These are phyloP conservation scores for Pulveroboletus ravenelii DNA, from an alignment of 768 basidiomycete genomes.

Conservation along the genomic window DNA sequence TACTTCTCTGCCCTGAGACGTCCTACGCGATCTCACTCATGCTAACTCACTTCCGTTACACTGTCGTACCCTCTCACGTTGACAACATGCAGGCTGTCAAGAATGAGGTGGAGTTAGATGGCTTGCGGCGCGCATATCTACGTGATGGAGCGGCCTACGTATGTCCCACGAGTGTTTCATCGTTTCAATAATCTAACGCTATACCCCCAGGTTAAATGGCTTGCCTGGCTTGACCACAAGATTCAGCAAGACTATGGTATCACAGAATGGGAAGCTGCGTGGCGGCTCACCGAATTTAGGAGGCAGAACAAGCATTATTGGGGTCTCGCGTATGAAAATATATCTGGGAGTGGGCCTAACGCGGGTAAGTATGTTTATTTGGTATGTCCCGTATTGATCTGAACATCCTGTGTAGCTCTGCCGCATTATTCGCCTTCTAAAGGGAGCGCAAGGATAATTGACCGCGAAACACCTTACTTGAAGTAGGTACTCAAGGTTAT, in stretches of 20 bases:
- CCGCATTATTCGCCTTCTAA: conserved; percentile 89
- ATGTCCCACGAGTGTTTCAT: conserved; percentile 32
- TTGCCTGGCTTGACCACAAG: conserved; percentile 87
- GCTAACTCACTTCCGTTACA: conserved; percentile 79
- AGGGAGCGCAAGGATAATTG: conserved; percentile 64
- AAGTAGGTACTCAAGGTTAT: conserved; percentile 51
- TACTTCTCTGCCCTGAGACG: conserved; percentile 68
- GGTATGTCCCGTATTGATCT: neutral
- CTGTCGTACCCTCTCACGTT: conserved; percentile 62
- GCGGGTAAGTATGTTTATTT: conserved; percentile 46
- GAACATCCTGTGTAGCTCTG: conserved; percentile 46
- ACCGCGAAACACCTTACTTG: conserved; percentile 77
- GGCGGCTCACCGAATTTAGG: conserved; percentile 74
- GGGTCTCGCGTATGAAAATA: conserved; percentile 86
- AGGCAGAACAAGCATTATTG: conserved; percentile 66
- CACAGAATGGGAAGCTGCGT: conserved; percentile 89
- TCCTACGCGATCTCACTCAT: conserved; percentile 83
- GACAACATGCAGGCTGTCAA: conserved; percentile 83
- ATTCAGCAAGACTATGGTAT: conserved; percentile 73
- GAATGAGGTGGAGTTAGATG: conserved; percentile 81
- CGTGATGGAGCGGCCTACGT: conserved; percentile 86
- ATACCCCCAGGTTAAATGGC: conserved; percentile 58
- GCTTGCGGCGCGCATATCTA: conserved; percentile 77
- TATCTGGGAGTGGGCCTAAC: conserved; percentile 85
- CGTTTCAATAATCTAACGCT: conserved; percentile 8